Base-by-base conservation (phyloP, 2,329 filamentous ascomycete species). In the Phialophora chinensis region DNA sequence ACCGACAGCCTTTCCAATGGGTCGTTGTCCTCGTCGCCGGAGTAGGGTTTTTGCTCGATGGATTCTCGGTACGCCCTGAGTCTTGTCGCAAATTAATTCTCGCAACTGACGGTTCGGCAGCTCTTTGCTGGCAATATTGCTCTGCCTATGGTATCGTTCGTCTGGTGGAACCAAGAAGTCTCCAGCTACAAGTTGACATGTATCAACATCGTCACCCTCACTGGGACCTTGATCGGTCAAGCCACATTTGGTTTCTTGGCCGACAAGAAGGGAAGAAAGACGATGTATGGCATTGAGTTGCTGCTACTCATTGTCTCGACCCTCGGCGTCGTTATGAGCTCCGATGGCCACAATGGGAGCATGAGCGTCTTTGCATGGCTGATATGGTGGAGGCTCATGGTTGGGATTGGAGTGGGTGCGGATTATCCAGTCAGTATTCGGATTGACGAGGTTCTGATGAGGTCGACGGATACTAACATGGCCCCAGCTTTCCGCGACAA, bases 341-440 rank as follows among this genome's bases (percentile, higher is more conserved):
- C 82, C 0, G 75, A 74, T 0, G 82, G 83, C 1, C 73, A 73
- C n/a, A 66, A 79, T 27, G 71, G 71, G n/a, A 79, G 77, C 49
- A 83, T 84, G 78, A 77, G 74, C 47, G 73, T 84, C 12, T 78
- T 79, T 66, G 78, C 74, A 0, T 81, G 81, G 79, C 68, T 85
- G 35, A 74, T 83, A 25, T 80, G 79, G 73, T 85, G 82, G 82
- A 77, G 83, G 65, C 75, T 82, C 47, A 69, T 82, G 25, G 79
- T 83, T 47, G 83, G 83, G 0, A 77, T 84, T 38, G 87, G 86
- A 0, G 87, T 90, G 38, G 87, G 87, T n/a, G 88, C 86, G 17
- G 88, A 90, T 75, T 90, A 90, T 73, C 88, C 89, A 0, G 52
- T 55, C 7, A 29, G 52, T 55, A 4, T 23, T 8, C 17, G 20